phyloP scores from a whole-genome alignment of 495 filamentous ascomycete species.

The Aspergillus carlsbadensis region DNA sequence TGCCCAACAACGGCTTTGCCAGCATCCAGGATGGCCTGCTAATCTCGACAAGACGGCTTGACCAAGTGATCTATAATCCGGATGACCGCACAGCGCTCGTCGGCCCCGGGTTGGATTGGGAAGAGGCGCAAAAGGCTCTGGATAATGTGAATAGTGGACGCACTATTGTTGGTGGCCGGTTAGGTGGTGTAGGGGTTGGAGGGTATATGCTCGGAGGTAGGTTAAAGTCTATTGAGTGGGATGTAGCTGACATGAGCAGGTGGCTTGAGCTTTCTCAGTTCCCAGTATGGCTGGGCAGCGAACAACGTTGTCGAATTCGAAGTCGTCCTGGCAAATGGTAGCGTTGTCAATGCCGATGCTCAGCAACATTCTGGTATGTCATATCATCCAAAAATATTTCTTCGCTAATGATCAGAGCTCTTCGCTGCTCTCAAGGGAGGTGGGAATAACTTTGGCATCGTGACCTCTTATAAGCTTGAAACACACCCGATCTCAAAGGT shows the following conservation, averaged over 20 bases:
- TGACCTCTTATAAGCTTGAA: conserved; percentile 53
- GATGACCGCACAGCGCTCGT: conserved; percentile 36
- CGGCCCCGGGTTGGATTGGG: conserved; percentile 43
- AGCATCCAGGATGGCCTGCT: conserved; percentile 43
- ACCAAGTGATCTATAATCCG: conserved; percentile 34
- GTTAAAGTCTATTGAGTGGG: background rate
- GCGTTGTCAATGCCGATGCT: conserved; percentile 47
- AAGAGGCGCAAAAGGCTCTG: conserved; percentile 35
- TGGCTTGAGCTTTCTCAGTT: conserved; percentile 51
- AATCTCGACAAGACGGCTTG: conserved; percentile 38
- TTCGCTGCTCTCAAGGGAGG: conserved; percentile 57
- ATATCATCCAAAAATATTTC: background rate
- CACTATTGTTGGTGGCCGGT: conserved; percentile 30
- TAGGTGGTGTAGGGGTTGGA: conserved; percentile 30
- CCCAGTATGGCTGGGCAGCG: conserved; percentile 57
- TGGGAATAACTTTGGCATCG: conserved; percentile 60
- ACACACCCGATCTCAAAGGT: conserved; percentile 42
- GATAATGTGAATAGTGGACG: conserved; percentile 20
- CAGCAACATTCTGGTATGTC: conserved; percentile 35
- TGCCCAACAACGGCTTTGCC: conserved; percentile 44
- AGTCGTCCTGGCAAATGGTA: conserved; percentile 55
- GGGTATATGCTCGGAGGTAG: conserved; percentile 42
- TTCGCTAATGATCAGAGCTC: conserved; percentile 40
- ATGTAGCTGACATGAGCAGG: conserved; percentile 20
- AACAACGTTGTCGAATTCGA: conserved; percentile 55